Conservation (phyloP, 2,329 filamentous ascomycete species). For the Bipolaris bicolor region DNA sequence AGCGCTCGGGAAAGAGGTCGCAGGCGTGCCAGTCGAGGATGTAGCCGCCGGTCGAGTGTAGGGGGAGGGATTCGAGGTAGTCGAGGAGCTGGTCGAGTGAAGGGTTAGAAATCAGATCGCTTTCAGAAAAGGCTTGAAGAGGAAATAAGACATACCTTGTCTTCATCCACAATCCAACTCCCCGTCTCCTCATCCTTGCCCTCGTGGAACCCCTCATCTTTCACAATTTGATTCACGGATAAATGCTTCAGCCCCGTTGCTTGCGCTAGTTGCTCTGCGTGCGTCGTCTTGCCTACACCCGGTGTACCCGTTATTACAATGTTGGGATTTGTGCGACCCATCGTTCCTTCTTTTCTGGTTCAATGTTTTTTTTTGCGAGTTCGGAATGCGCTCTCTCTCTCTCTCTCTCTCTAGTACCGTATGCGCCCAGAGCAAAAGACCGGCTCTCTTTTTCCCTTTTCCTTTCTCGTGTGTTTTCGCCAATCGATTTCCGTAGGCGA, state of each 20-base stretch:
- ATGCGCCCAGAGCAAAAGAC: no score
- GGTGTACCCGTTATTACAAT: slow-evolving; percentile 96
- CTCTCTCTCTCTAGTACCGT: no score
- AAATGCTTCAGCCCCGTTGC: slow-evolving; percentile 80
- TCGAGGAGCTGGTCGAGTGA: slow-evolving; percentile 71
- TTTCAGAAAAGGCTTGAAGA: no score
- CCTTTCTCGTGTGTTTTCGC: no score
- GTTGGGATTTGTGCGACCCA: slow-evolving; percentile 68
- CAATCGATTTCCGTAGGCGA: no score
- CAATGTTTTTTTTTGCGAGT: neutral
- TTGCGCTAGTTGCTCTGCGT: slow-evolving; percentile 80
- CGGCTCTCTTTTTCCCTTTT: no score
- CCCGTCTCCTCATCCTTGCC: slow-evolving; percentile 84
- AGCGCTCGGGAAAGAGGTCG: slow-evolving; percentile 89
- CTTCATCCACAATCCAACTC: slow-evolving; percentile 94
- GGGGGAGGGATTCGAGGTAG: slow-evolving; percentile 80
- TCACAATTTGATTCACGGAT: slow-evolving; percentile 88
- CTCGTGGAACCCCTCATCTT: slow-evolving; percentile 85
- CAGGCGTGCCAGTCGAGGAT: slow-evolving; percentile 99
- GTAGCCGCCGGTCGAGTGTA: slow-evolving; percentile 70
- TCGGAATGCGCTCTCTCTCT: no score
- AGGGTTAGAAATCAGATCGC: slow-evolving; percentile 1
- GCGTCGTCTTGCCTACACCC: slow-evolving; percentile 93
- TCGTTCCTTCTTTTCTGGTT: neutral
- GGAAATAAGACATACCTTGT: slow-evolving; percentile 68